Base-by-base conservation (phyloP, 208 protist genomes). In the Leptomonas pyrrhocoris region DNA sequence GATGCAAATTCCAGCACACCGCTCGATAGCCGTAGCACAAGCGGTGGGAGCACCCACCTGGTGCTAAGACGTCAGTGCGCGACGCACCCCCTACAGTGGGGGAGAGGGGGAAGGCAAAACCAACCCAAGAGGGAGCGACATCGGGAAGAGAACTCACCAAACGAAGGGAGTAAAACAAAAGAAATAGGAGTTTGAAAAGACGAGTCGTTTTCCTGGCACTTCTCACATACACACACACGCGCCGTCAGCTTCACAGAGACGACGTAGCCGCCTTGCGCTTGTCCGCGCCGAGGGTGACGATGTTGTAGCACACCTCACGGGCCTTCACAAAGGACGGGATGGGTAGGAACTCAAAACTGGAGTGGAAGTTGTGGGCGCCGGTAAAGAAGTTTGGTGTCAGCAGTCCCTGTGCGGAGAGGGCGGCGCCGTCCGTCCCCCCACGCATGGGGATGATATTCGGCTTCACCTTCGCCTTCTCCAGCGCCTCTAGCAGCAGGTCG, bases 281-380 rank as follows among this genome's bases (percentile, higher is more conserved):
- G 21, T 83, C 43, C 13, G 90, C 79, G 27, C 73, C 81, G 28
- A 90, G 67, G 34, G 87, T 61, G 6, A 92, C 83, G 62, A 95
- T 88, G 57, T 90, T 72, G 57, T 82, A 60, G n/a, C 81, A 81
- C 71, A 95, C 86, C 74, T 95, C 90, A 53, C 71, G 90, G 42
- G 90, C 81, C 72, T 95, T 95, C 23, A 87, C 85, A 80, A 96
- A 91, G 9, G 88, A 86, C 21, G 91, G 80, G 21, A 96, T 65
- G 0, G 91, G 91, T 38, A 96, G 62, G 55, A 94, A 96, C 72
- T 96, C 91, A 62, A 84, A 89, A 60, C 79, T 64, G n/a, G 88
- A 94, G 76, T 96, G 90, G 56, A 96, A 96, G 76, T 96, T 93
- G 75, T 94, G 90, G 1, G 88, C 88, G 13, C 90, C 90, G 13